Percentiles rank a stretch among this genome's conserved stretches.
These are phyloP conservation scores for Nannizzia gypsea DNA, from an alignment of 2,329 filamentous ascomycete genomes.

Conservation along the genomic window DNA sequence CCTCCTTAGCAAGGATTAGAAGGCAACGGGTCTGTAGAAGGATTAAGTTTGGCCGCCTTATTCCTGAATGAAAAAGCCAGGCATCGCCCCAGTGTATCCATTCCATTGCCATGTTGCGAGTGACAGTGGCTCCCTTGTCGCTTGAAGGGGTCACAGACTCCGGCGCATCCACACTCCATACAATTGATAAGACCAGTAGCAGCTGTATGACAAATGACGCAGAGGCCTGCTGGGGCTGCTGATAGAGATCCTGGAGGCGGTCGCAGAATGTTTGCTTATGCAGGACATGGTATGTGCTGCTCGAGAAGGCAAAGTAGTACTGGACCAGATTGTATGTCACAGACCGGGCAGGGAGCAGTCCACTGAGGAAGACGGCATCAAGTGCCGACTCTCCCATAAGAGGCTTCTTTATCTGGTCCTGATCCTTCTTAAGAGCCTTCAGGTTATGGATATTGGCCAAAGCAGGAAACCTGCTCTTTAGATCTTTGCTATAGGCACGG, in stretches of 20 bases:
- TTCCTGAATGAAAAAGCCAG: constrained; percentile 66
- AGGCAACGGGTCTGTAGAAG: constrained; percentile 43
- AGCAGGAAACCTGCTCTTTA: constrained; percentile 27
- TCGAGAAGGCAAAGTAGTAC: constrained; percentile 30
- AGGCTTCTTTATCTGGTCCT: constrained; percentile 15
- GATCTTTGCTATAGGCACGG: constrained; percentile 27
- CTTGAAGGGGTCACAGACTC: background rate
- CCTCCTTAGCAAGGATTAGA: constrained; percentile 39
- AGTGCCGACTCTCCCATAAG: constrained; percentile 23
- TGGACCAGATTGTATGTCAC: constrained; percentile 29
- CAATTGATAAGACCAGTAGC: constrained; percentile 28
- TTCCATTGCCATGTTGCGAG: constrained; percentile 34
- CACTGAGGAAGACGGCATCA: constrained; percentile 21
- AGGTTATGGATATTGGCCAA: constrained; percentile 24
- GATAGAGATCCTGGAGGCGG: constrained; percentile 29
- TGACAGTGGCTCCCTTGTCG: constrained; percentile 8
- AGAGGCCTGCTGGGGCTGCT: constrained; percentile 19
- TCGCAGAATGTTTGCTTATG: constrained; percentile 31
- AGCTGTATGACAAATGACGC: constrained; percentile 27
- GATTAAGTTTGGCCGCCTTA: constrained; percentile 41
- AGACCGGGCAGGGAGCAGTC: constrained; percentile 25
- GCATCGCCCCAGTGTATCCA: constrained; percentile 86
- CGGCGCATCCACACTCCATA: constrained; percentile 22
- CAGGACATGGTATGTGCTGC: constrained; percentile 30
- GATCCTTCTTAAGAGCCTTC: constrained; percentile 19